Evolutionary conservation across 78 protist genomes (phyloP).

Genomic region (Bigelowiella natans): DNA sequence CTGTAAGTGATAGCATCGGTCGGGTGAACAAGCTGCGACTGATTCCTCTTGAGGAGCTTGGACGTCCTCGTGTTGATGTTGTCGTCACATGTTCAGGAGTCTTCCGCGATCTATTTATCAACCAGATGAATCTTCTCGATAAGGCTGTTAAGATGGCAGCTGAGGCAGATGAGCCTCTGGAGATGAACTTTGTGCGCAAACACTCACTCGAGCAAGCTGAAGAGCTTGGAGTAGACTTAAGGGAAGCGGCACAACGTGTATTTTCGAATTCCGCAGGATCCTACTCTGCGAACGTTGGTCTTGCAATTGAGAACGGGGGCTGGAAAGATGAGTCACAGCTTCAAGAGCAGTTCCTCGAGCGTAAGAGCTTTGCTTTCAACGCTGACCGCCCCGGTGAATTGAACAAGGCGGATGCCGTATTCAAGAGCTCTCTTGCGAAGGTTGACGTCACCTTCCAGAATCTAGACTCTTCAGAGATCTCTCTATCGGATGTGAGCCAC

Average conservation of each 20-base stretch:
- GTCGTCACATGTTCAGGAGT: slow-evolving; percentile 41
- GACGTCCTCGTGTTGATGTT: slow-evolving; percentile 42
- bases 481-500: slow-evolving; percentile 41
- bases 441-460: slow-evolving; percentile 41
- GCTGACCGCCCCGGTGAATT: slow-evolving; percentile 36
- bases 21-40: slow-evolving; percentile 36
- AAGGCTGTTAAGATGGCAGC: slow-evolving; percentile 37
- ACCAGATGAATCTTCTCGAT: slow-evolving; percentile 46
- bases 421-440: slow-evolving; percentile 15
- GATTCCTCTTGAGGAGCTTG: slow-evolving; percentile 43
- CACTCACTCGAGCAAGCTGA: slow-evolving; percentile 41
- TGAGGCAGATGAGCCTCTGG: slow-evolving; percentile 42
- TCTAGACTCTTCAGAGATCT: slow-evolving; percentile 47
- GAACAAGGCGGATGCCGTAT: background rate
- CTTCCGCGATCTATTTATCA: slow-evolving; percentile 44
- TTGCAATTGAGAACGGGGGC: slow-evolving; percentile 41
- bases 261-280: slow-evolving; percentile 39
- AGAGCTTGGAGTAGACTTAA: slow-evolving; percentile 21
- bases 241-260: slow-evolving; percentile 39
- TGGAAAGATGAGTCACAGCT: slow-evolving; percentile 29
- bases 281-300: slow-evolving; percentile 40
- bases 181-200: slow-evolving; percentile 39
- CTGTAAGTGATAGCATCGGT: slow-evolving; percentile 32
- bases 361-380: slow-evolving; percentile 46
- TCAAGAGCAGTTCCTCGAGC: slow-evolving; percentile 34